These are phyloP conservation scores for Aleurites moluccanus DNA, from an alignment of 441 rosid species.

Conservation along the genomic window DNA sequence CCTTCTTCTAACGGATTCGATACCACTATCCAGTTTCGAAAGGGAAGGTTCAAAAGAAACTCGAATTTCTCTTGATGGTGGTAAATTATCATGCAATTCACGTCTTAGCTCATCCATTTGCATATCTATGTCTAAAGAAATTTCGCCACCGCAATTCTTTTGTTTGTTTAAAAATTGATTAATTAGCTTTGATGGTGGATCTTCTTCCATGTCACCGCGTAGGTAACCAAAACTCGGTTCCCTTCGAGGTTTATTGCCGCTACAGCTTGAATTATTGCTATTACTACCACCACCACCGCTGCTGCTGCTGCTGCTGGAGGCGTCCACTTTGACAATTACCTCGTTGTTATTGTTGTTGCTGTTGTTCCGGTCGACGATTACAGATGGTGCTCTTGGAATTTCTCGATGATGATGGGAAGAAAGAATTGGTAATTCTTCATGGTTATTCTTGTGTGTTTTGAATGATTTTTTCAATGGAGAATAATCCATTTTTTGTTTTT, in stretches of 20 bases:
- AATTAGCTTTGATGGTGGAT: constrained; percentile 43
- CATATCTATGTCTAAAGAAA: constrained; percentile 63
- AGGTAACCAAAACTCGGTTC: constrained; percentile 36
- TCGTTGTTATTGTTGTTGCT: background rate
- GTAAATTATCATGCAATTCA: background rate
- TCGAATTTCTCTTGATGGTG: constrained; percentile 40
- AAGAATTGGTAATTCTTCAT: constrained; percentile 49
- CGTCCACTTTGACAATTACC: constrained; percentile 32
- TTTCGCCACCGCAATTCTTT: constrained; percentile 41
- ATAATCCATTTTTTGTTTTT: constrained; percentile 34
- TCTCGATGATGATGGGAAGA: constrained; percentile 30
- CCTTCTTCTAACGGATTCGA: constrained; percentile 34
- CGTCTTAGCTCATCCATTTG: constrained; percentile 45
- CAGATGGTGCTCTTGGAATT: background rate
- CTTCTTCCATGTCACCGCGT: constrained; percentile 18
- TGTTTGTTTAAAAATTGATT: constrained; percentile 39
- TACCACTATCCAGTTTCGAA: constrained; percentile 13
- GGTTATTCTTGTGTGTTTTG: constrained; percentile 30
- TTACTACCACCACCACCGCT: background rate
- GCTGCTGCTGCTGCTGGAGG: background rate
- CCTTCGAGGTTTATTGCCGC: background rate
- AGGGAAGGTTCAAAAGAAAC: constrained; percentile 53
- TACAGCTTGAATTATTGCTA: background rate
- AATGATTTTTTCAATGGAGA: constrained; percentile 40
- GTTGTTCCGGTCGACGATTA: background rate